Evolutionary conservation across 441 rosid species (phyloP).

Genomic region (Brassica balearica): DNA sequence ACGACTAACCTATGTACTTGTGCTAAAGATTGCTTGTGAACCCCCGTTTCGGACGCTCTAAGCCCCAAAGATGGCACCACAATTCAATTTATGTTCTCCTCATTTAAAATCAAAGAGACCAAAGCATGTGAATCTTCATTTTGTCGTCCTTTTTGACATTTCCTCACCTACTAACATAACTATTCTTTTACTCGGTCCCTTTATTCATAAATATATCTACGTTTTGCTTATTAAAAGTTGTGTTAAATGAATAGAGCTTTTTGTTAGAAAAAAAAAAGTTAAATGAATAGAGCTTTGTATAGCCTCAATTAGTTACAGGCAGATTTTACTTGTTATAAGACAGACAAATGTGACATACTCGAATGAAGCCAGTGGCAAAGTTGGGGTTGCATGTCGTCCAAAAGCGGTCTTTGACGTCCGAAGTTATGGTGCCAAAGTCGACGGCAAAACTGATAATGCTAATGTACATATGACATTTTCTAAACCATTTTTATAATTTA

Average conservation of each 20-base stretch:
- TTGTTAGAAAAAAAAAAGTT: too few relatives aligned
- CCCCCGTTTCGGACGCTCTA: not conserved
- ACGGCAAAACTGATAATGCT: constrained; percentile 11
- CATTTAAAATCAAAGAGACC: constrained; percentile 41
- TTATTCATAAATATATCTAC: too few relatives aligned
- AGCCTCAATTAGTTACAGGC: too few relatives aligned
- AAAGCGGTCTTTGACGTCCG: not conserved
- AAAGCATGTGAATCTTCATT: constrained; percentile 45
- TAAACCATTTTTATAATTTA: too few relatives aligned
- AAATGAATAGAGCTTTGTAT: too few relatives aligned
- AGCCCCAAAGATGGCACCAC: constrained; percentile 30
- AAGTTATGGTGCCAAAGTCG: constrained; percentile 24
- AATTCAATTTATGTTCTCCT: constrained; percentile 16
- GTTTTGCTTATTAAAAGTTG: too few relatives aligned
- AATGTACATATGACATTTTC: not conserved
- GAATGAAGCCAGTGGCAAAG: too few relatives aligned
- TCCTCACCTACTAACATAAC: constrained; percentile 35
- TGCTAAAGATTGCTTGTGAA: not conserved
- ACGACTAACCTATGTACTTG: too few relatives aligned
- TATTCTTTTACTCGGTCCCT: constrained; percentile 27
- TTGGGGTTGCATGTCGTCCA: constrained; percentile 1
- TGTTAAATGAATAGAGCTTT: too few relatives aligned
- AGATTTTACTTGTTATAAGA: too few relatives aligned
- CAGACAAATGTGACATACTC: too few relatives aligned
- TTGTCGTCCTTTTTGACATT: constrained; percentile 28